Conservation (phyloP, 2,329 filamentous ascomycete genomes). For the Colletotrichum sidae region DNA sequence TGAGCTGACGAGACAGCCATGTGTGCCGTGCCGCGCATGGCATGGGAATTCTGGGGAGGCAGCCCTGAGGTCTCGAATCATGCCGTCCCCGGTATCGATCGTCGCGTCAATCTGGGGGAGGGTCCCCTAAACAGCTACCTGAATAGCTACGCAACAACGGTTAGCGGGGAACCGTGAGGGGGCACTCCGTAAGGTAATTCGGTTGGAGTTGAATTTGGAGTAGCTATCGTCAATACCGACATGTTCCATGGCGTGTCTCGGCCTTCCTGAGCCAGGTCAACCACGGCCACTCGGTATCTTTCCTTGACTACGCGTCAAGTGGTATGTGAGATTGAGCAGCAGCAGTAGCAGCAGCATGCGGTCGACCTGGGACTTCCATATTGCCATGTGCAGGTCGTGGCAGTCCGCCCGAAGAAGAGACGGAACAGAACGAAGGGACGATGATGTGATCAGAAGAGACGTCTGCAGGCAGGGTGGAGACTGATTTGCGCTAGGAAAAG, state of each 20-base stretch:
- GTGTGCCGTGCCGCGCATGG: constrained; percentile 6
- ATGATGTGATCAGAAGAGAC: constrained; percentile 1
- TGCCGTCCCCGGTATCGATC: constrained; percentile 15
- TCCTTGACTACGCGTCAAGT: no score
- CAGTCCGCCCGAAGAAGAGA: not conserved
- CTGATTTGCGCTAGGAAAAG: constrained; percentile 14
- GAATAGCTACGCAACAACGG: not conserved
- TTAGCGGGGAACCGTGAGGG: constrained; percentile 7
- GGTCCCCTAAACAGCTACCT: constrained; percentile 4
- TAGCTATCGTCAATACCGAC: no score
- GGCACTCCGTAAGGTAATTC: not conserved
- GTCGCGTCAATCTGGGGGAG: constrained; percentile 25
- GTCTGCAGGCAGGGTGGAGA: constrained; percentile 6
- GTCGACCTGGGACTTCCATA: no score
- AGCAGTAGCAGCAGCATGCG: no score
- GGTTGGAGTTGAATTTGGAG: not conserved
- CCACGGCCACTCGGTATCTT: no score
- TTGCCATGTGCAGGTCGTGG: no score
- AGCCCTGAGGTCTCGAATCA: not conserved
- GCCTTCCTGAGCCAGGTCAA: no score
- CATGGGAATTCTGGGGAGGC: no score
- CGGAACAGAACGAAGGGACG: not conserved
- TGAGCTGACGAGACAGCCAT: not conserved
- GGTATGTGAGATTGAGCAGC: no score
- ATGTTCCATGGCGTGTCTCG: no score